Percentiles rank a stretch among this genome's conserved stretches.
phyloP scores from a whole-genome alignment of 2,329 filamentous ascomycete species.

The Aspergillus tanneri region DNA sequence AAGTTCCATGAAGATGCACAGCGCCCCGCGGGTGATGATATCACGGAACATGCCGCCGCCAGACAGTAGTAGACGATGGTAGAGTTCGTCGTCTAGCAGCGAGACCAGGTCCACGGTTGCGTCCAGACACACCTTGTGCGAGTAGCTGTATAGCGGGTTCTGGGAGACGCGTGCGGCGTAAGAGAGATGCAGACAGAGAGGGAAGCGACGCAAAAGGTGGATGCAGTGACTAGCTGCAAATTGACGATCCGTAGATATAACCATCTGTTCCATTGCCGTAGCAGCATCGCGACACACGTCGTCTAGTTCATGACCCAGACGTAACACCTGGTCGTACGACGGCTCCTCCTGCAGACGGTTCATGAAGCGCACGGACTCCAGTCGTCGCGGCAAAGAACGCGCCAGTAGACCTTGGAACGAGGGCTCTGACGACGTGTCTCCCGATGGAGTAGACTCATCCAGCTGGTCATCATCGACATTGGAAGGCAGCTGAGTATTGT shows the following conservation, averaged over 20 bases:
- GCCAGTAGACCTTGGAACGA: conserved; percentile 13
- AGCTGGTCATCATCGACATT: no score
- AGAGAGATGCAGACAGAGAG: conserved; percentile 21
- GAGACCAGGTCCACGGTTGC: conserved; percentile 26
- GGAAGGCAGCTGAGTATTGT: conserved; percentile 30
- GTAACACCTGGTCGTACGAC: conserved; percentile 22
- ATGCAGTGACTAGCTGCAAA: conserved; percentile 20
- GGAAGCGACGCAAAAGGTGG: conserved; percentile 24
- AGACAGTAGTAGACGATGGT: conserved; percentile 22
- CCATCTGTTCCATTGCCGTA: neutral
- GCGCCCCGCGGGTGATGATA: conserved; percentile 24
- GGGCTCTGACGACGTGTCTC: no score
- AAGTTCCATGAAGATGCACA: conserved; percentile 24
- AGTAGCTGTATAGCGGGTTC: conserved; percentile 28
- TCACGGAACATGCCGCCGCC: conserved; percentile 34
- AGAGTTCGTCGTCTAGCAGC: conserved; percentile 25
- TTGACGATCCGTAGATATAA: neutral
- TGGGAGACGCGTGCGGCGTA: conserved; percentile 26
- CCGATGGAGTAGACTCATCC: no score
- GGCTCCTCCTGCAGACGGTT: conserved; percentile 24
- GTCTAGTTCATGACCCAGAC: conserved; percentile 17
- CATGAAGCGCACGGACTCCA: conserved; percentile 15
- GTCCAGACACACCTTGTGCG: conserved; percentile 27
- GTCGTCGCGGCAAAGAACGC: conserved; percentile 15
- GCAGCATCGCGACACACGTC: conserved; percentile 11